Conservation (phyloP, 2,329 filamentous ascomycete species). For the Cercospora sp. region DNA sequence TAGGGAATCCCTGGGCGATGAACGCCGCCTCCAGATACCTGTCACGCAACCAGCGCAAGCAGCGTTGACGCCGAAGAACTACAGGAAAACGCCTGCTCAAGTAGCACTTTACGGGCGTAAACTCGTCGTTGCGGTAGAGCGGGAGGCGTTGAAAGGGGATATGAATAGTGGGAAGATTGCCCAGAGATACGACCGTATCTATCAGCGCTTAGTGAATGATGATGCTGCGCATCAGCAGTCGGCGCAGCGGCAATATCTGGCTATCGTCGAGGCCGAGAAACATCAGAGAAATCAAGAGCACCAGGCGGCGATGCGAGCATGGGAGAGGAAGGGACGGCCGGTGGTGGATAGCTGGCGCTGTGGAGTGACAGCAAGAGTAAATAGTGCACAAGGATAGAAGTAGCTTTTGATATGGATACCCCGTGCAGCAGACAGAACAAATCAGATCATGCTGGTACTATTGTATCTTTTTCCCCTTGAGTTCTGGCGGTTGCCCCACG, state of each 20-base stretch:
- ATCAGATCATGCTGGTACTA: not conserved
- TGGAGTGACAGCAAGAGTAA: not conserved
- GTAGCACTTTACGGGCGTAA: not conserved
- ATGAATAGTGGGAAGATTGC: not conserved
- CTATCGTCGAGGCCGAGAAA: not conserved
- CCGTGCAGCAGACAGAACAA: not conserved
- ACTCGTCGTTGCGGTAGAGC: not conserved
- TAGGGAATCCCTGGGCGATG: not conserved
- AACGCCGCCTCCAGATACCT: not conserved
- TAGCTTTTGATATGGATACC: not conserved
- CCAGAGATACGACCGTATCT: not conserved
- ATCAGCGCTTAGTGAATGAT: not conserved
- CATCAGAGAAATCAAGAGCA: not conserved
- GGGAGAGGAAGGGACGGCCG: constrained; percentile 4
- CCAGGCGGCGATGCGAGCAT: not conserved
- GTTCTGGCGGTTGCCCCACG: constrained; percentile 37
- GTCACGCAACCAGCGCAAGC: not conserved
- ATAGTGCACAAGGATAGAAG: not conserved
- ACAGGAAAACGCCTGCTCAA: not conserved
- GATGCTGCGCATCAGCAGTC: not conserved
- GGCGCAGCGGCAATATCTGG: not conserved
- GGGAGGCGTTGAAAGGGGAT: not conserved
- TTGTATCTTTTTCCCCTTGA: constrained; percentile 36
- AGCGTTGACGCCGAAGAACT: not conserved
- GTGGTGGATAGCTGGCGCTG: not conserved